These are phyloP conservation scores for Akanthomyces dipterigenus DNA, from an alignment of 2,329 filamentous ascomycete species.

Conservation along the genomic window DNA sequence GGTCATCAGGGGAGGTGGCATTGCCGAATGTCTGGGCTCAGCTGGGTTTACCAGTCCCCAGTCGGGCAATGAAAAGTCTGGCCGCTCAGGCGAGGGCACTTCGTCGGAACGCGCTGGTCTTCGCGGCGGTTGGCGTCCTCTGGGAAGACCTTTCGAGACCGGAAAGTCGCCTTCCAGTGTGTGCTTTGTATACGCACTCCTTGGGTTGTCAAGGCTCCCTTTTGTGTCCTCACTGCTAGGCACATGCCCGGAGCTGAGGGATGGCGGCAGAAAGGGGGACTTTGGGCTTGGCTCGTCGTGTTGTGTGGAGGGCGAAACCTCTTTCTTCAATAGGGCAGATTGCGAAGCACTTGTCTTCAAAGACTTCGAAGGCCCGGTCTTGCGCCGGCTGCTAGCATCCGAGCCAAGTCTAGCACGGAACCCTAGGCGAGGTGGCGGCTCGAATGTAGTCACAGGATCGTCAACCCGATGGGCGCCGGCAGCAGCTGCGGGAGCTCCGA, in stretches of 20 bases:
- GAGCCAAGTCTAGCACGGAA: slow-evolving; percentile 11
- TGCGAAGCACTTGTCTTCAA: neutral
- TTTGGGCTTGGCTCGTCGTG: neutral
- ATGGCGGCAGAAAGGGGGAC: neutral
- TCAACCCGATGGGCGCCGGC: slow-evolving; percentile 3
- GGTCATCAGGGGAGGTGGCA: slow-evolving; percentile 28
- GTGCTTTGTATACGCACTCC: slow-evolving; percentile 22
- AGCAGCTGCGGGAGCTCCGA: neutral
- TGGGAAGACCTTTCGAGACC: slow-evolving; percentile 27
- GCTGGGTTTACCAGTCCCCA: slow-evolving; percentile 24
- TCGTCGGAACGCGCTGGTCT: slow-evolving; percentile 11
- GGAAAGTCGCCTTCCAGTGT: slow-evolving; percentile 29
- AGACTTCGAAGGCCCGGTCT: neutral
- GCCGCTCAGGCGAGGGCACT: slow-evolving; percentile 1
- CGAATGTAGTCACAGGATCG: neutral
- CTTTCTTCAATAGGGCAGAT: neutral
- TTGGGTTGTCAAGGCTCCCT: slow-evolving; percentile 12
- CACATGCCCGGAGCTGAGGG: neutral
- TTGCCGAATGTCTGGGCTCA: slow-evolving; percentile 26
- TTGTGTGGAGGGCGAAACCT: neutral
- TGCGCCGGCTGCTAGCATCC: slow-evolving; percentile 8
- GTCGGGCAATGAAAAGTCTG: slow-evolving; percentile 18
- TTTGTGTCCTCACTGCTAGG: slow-evolving; percentile 7
- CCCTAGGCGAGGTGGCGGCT: slow-evolving; percentile 2
- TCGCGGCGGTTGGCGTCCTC: slow-evolving; percentile 25